phyloP scores from a whole-genome alignment of 352 stramenopile species.

The Plasmopara halstedii region DNA sequence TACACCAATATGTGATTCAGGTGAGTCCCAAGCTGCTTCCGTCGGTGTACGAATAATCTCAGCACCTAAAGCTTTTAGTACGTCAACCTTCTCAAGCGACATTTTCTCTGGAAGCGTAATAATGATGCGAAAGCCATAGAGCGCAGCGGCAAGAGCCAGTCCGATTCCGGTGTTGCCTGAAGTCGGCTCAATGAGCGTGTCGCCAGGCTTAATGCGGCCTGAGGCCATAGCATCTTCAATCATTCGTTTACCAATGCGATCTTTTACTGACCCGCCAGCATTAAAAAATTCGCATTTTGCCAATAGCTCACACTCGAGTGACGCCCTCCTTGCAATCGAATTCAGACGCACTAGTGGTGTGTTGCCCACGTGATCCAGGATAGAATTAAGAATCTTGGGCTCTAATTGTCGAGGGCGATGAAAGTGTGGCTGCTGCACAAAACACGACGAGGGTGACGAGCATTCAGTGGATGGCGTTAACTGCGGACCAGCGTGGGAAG shows the following conservation, averaged over 20 bases:
- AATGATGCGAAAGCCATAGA: slow-evolving; percentile 95
- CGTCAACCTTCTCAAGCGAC: slow-evolving; percentile 94
- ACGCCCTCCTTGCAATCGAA: slow-evolving; percentile 92
- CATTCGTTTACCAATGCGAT: slow-evolving; percentile 88
- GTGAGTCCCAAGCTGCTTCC: slow-evolving; percentile 93
- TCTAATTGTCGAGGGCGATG: slow-evolving; percentile 47
- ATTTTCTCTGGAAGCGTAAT: slow-evolving; percentile 95
- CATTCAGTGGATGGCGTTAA: slow-evolving; percentile 31
- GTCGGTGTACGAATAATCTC: slow-evolving; percentile 96
- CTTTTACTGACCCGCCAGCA: slow-evolving; percentile 89
- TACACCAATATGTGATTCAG: slow-evolving; percentile 92
- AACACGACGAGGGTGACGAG: slow-evolving; percentile 47
- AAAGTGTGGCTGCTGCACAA: slow-evolving; percentile 57
- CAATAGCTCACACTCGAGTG: slow-evolving; percentile 88
- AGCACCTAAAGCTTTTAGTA: slow-evolving; percentile 93
- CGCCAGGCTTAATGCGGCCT: slow-evolving; percentile 89
- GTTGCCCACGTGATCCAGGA: slow-evolving; percentile 92
- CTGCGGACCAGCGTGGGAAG: slow-evolving; percentile 9
- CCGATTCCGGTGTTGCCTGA: slow-evolving; percentile 98
- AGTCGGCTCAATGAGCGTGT: slow-evolving; percentile 96
- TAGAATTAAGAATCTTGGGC: slow-evolving; percentile 88
- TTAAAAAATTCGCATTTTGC: slow-evolving; percentile 98
- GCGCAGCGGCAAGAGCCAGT: slow-evolving; percentile 92
- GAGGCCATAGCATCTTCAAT: slow-evolving; percentile 88
- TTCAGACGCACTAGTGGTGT: slow-evolving; percentile 93